Base-by-base conservation (phyloP, 345 rosid genomes). In the Anastatica hierochuntica region DNA sequence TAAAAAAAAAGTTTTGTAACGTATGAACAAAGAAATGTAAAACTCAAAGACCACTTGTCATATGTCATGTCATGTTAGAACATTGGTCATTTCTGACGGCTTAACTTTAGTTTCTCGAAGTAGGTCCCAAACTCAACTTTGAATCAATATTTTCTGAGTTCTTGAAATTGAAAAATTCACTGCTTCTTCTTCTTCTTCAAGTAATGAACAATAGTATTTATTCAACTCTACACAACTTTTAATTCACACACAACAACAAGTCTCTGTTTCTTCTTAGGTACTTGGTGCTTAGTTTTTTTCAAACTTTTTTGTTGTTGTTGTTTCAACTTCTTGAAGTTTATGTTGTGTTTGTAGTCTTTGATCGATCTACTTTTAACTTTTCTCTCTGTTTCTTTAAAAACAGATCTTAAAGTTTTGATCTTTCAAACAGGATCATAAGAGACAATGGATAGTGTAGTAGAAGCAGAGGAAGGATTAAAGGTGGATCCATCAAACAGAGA, bases 41-140 rank as follows among this genome's bases (percentile, higher is more conserved):
- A n/a, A n/a, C n/a, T n/a, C n/a, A n/a, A n/a, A n/a, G n/a, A n/a
- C n/a, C n/a, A n/a, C n/a, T n/a, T n/a, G n/a, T n/a, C n/a, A n/a
- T n/a, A n/a, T n/a, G n/a, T n/a, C n/a, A n/a, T n/a, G n/a, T n/a
- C n/a, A n/a, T n/a, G n/a, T n/a, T n/a, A n/a, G n/a, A n/a, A n/a
- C 33, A 29, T 6, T 20, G 56, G 69, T 64, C 69, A 49, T 64
- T 47, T 40, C 56, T 64, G 69, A 48, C 69, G 56, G 54, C 62
- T 64, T 13, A 14, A 31, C 16, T 55, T 41, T 18, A 20, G 27
- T 30, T 54, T 47, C 62, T 55, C 10, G 42, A 63, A 53, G 68
- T 36, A 34, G 67, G 60, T 17, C 60, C 53, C 31, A 26, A 34
- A 35, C 53, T 53, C 61, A 15, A 36, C 47, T 62, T 43, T 8